Percentiles rank a stretch among this genome's conserved stretches.
Conservation (phyloP, 2,329 filamentous ascomycete species). For the Penicillium thymicola region DNA sequence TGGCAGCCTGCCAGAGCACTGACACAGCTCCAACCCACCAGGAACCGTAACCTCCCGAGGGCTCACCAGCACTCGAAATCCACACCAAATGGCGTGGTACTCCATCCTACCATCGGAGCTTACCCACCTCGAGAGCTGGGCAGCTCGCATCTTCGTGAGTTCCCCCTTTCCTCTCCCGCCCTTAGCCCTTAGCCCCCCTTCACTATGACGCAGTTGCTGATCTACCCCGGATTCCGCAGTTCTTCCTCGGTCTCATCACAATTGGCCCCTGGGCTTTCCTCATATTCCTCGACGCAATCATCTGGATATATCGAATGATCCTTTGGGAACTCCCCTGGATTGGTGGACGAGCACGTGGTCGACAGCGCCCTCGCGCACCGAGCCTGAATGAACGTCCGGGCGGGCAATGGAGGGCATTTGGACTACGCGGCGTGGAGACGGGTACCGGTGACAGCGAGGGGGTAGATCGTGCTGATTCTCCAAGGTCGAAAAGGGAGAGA, state of each 20-base stretch:
- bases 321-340: constrained; percentile 59
- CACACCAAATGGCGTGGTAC: constrained; percentile 57
- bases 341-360: constrained; percentile 60
- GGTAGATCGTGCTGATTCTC: not conserved
- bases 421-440: constrained; percentile 23
- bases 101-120: constrained; percentile 62
- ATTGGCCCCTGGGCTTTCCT: constrained; percentile 62
- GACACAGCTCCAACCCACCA: constrained; percentile 5
- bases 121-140: constrained; percentile 59
- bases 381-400: constrained; percentile 58
- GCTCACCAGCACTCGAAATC: not conserved
- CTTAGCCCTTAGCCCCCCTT: not conserved
- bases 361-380: constrained; percentile 58
- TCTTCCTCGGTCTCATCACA: constrained; percentile 58
- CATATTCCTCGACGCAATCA: constrained; percentile 60
- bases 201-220: constrained; percentile 2
- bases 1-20: not conserved
- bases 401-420: constrained; percentile 39
- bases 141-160: constrained; percentile 61
- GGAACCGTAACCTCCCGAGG: constrained; percentile 6
- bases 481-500: not conserved
- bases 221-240: constrained; percentile 38
- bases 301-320: constrained; percentile 59
- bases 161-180: not conserved
- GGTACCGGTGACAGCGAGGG: constrained; percentile 13